phyloP scores from a whole-genome alignment of 2,329 filamentous ascomycete genomes.

The Colletotrichum sp. region DNA sequence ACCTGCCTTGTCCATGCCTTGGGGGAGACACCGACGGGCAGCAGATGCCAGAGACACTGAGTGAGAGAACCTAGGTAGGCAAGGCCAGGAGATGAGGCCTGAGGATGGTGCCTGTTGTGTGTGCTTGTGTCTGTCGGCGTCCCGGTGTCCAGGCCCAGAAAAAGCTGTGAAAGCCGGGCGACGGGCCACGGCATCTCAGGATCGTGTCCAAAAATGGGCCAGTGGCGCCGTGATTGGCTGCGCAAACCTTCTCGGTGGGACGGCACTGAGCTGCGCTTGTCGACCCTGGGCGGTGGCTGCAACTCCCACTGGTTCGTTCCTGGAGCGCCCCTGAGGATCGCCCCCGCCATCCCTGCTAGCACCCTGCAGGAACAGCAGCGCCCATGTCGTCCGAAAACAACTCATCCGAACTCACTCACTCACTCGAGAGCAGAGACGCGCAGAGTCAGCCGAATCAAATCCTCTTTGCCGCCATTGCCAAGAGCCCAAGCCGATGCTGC shows the following conservation, averaged over 20 bases:
- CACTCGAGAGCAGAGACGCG: not conserved
- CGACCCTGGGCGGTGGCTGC: constrained; percentile 1
- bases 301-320: constrained; percentile 20
- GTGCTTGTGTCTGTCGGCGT: not conserved
- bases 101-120: not conserved
- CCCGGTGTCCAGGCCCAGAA: not conserved
- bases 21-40: not conserved
- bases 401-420: constrained; percentile 1
- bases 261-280: constrained; percentile 6
- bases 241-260: not conserved
- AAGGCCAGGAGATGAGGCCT: not conserved
- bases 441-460: not conserved
- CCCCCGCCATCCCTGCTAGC: constrained; percentile 14
- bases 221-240: not conserved
- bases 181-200: not conserved
- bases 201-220: constrained; percentile 18
- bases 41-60: not conserved
- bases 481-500: not conserved
- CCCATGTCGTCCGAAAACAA: constrained; percentile 3
- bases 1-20: not conserved
- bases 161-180: not conserved
- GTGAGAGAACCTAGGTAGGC: not conserved
- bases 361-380: constrained; percentile 21
- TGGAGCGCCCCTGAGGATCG: constrained; percentile 17
- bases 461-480: not conserved